These are phyloP conservation scores for Aspergillus arachidicola DNA, from an alignment of 2,329 filamentous ascomycete genomes.

Conservation along the genomic window DNA sequence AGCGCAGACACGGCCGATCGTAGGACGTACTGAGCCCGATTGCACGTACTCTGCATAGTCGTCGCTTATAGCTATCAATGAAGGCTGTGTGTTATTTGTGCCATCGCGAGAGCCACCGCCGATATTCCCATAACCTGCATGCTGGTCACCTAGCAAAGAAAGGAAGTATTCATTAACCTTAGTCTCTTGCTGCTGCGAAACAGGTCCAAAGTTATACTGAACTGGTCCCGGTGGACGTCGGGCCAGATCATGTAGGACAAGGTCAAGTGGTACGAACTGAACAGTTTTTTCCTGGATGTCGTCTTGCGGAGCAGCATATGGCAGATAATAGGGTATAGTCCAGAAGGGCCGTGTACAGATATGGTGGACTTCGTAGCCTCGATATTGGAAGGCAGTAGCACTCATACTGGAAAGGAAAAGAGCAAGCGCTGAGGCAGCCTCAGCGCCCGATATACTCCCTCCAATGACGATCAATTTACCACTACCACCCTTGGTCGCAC, in stretches of 20 bases:
- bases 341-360: slow-evolving; percentile 71
- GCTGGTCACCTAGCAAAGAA: slow-evolving; percentile 49
- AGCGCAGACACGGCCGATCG: slow-evolving; percentile 44
- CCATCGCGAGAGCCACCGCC: slow-evolving; percentile 37
- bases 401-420: slow-evolving; percentile 67
- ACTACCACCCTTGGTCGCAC: slow-evolving; percentile 27
- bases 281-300: slow-evolving; percentile 22
- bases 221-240: slow-evolving; percentile 62
- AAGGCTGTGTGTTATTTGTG: slow-evolving; percentile 54
- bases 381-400: slow-evolving; percentile 41
- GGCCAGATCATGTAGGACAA: slow-evolving; percentile 70
- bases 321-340: slow-evolving; percentile 62
- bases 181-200: slow-evolving; percentile 61
- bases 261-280: slow-evolving; percentile 72
- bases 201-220: slow-evolving; percentile 65
- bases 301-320: slow-evolving; percentile 28
- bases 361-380: slow-evolving; percentile 65
- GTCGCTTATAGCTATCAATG: slow-evolving; percentile 70
- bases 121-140: slow-evolving; percentile 40
- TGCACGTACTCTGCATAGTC: slow-evolving; percentile 75
- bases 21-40: slow-evolving; percentile 59
- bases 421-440: slow-evolving; percentile 73
- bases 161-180: slow-evolving; percentile 54
- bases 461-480: slow-evolving; percentile 74
- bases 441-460: slow-evolving; percentile 80